Percentiles rank a stretch among this genome's conserved stretches.
These are phyloP conservation scores for Astragalus glycyphyllos DNA, from an alignment of 306 rosid genomes.

Conservation along the genomic window DNA sequence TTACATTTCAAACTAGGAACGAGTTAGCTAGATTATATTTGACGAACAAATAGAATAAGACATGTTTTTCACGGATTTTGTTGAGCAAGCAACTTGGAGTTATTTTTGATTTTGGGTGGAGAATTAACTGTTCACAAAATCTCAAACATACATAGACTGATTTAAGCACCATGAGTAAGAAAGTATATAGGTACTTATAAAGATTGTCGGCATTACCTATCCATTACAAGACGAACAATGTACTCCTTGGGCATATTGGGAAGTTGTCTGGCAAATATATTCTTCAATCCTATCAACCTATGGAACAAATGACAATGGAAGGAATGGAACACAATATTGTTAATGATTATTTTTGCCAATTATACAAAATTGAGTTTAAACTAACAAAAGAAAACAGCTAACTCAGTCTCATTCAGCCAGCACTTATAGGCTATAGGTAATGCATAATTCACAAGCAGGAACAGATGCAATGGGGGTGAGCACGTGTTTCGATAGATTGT, in stretches of 20 bases:
- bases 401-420: slow-evolving; percentile 12
- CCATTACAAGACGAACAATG: slow-evolving; percentile 98
- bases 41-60: slow-evolving; percentile 3
- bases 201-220: slow-evolving; percentile 63
- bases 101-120: slow-evolving; percentile 22
- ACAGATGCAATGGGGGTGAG: no score
- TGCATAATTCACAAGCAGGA: neutral
- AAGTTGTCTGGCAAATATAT: slow-evolving; percentile 91
- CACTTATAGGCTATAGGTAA: neutral
- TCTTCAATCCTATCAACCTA: slow-evolving; percentile 97
- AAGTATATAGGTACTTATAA: slow-evolving; percentile 16
- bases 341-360: slow-evolving; percentile 3
- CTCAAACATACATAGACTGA: slow-evolving; percentile 19
- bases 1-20: slow-evolving; percentile 11
- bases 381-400: neutral
- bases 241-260: slow-evolving; percentile 99
- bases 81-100: slow-evolving; percentile 24
- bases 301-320: slow-evolving; percentile 39
- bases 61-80: slow-evolving; percentile 2
- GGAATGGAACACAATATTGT: slow-evolving; percentile 37
- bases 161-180: slow-evolving; percentile 16
- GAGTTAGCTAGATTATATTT: neutral
- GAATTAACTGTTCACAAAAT: slow-evolving; percentile 23
- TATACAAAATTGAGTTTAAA: slow-evolving; percentile 17
- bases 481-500: no score